Percentiles rank a stretch among this genome's conserved stretches.
These are phyloP conservation scores for Alternaria triticimaculans DNA, from an alignment of 2,329 filamentous ascomycete genomes.

Conservation along the genomic window DNA sequence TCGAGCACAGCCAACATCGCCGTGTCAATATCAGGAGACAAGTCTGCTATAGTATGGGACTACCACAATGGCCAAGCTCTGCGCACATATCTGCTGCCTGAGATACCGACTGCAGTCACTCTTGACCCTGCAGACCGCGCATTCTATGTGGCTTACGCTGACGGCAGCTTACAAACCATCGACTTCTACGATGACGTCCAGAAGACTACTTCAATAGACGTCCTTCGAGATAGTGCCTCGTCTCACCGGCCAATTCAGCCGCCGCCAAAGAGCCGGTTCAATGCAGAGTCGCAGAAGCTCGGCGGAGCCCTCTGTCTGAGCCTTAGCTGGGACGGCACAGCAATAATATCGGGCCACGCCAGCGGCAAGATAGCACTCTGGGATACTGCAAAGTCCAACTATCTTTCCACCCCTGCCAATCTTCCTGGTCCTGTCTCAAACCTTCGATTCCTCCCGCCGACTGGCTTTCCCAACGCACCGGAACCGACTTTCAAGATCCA, in stretches of 20 bases:
- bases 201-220: slow-evolving; percentile 46
- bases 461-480: slow-evolving; percentile 51
- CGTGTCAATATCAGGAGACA: slow-evolving; percentile 83
- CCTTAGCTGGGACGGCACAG: slow-evolving; percentile 82
- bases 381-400: slow-evolving; percentile 76
- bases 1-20: slow-evolving; percentile 78
- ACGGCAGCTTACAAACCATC: slow-evolving; percentile 79
- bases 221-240: slow-evolving; percentile 62
- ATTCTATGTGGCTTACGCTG: slow-evolving; percentile 79
- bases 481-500: slow-evolving; percentile 58
- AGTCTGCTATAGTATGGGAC: slow-evolving; percentile 92
- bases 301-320: slow-evolving; percentile 72
- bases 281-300: slow-evolving; percentile 65
- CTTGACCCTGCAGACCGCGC: slow-evolving; percentile 85
- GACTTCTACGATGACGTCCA: slow-evolving; percentile 70
- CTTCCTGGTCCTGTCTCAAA: slow-evolving; percentile 86
- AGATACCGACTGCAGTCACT: slow-evolving; percentile 72
- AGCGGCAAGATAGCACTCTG: slow-evolving; percentile 81
- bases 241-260: slow-evolving; percentile 59
- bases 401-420: slow-evolving; percentile 70
- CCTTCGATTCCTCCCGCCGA: slow-evolving; percentile 72
- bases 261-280: slow-evolving; percentile 49
- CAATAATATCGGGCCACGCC: slow-evolving; percentile 79
- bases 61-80: slow-evolving; percentile 79
- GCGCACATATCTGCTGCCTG: slow-evolving; percentile 80